Evolutionary conservation across 257 asterid genomes (phyloP), one percentile per base, ranked within the genome.

Genomic region (Solanum arcanum): DNA sequence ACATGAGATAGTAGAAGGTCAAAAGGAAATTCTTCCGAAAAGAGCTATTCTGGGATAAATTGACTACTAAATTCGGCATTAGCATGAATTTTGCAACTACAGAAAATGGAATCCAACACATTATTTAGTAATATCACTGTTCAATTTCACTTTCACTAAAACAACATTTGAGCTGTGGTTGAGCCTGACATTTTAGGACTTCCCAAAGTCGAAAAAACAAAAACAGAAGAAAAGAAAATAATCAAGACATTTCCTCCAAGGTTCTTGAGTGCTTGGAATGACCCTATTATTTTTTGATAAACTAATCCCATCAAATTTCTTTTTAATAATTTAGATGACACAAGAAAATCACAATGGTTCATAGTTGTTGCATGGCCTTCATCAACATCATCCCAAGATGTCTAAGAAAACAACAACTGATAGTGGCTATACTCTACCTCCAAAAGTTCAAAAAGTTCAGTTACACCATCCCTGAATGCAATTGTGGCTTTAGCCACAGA

Each of bases 381-480:
- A 70, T 81, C 88, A 83, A 77, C 88, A 85, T 83, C 81, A 52
- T 62, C 84, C 76, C 87, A 42, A 86, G 89, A 87, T 56, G 83
- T 84, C 29, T 25, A 9, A 72, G 77, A 81, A 23, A 52, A 59
- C 76, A 86, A 87, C 72, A 87, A 49, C 46, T 8, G 41, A 46
- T 49, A 10, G 47, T 12, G 52, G 47, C n/a, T 85, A 68, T 37
- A 68, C 35, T 68, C 86, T 91, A 96, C 99, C 98, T 95, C 98
- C 90, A 96, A 91, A 81, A 94, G 88, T 91, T 96, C 98, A 89
- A 96, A 93, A 64, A 96, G 97, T 93, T 96, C 98, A 88, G 84
- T 86, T 64, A 96, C 98, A 41, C 98, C 99, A 84, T 96, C 98
- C 89, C 99, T 91, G 74, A 96, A 95, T 68, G 95, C 91, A 59